Percentiles rank a stretch among this genome's conserved stretches.
Conservation (phyloP, 768 basidiomycete species). For the Boletus rufocinnamomeus region DNA sequence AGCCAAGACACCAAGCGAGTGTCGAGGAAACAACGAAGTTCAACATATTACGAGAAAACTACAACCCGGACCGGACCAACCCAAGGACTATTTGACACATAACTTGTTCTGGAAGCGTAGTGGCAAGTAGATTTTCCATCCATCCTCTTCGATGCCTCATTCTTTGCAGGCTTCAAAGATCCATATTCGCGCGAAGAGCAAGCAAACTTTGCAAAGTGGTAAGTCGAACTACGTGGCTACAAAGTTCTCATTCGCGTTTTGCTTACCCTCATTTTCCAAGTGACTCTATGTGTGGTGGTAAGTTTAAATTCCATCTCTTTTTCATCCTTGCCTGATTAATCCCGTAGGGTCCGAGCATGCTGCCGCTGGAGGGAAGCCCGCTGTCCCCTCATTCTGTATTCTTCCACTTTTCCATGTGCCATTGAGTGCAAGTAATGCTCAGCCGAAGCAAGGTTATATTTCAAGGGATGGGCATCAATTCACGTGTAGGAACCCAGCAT, state of each 20-base stretch:
- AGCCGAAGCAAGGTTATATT: conserved; percentile 43
- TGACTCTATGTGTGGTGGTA: conserved; percentile 55
- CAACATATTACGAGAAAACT: conserved; percentile 46
- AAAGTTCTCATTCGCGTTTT: background rate
- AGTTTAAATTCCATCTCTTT: background rate
- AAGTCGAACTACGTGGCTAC: conserved; percentile 11
- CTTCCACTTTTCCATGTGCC: conserved; percentile 55
- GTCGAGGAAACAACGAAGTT: conserved; percentile 41
- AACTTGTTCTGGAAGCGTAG: conserved; percentile 55
- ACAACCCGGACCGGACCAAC: conserved; percentile 43
- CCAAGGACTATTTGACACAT: conserved; percentile 61
- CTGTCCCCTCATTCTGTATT: conserved; percentile 53
- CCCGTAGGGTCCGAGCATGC: conserved; percentile 52
- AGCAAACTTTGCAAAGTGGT: conserved; percentile 54
- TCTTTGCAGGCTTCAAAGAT: conserved; percentile 55
- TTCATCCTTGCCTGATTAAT: background rate
- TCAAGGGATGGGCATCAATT: conserved; percentile 61
- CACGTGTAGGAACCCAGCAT: conserved; percentile 50
- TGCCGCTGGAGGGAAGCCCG: conserved; percentile 37
- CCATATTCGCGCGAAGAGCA: conserved; percentile 61
- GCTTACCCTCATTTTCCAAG: conserved; percentile 28
- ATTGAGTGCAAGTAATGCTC: conserved; percentile 21
- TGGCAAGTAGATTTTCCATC: conserved; percentile 36
- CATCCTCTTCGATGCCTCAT: background rate
- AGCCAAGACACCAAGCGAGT: conserved; percentile 35